phyloP scores from a whole-genome alignment of 345 rosid species.

The Brassica carinata region DNA sequence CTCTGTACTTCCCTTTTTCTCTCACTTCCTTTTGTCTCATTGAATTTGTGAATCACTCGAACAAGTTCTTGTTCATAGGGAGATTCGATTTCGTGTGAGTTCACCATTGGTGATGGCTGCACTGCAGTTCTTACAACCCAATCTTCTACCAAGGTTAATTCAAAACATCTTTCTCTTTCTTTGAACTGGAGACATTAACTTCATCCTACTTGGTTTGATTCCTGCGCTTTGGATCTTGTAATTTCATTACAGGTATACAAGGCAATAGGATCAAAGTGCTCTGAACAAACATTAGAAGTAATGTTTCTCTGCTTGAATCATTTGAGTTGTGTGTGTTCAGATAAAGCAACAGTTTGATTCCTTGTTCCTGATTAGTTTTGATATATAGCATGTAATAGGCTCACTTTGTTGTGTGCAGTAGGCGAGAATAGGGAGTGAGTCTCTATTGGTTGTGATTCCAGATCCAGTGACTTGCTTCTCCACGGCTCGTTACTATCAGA shows the following conservation, averaged over 20 bases:
- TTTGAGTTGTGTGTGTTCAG: neutral
- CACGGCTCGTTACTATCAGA: conserved; percentile 81
- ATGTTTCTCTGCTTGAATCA: conserved; percentile 17
- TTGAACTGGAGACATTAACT: neutral
- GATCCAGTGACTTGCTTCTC: conserved; percentile 96
- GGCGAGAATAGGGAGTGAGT: conserved; percentile 72
- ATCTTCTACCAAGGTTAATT: conserved; percentile 81
- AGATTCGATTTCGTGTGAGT: conserved; percentile 65
- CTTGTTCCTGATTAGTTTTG: conserved; percentile 21
- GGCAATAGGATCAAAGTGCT: conserved; percentile 72
- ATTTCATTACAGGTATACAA: conserved; percentile 63
- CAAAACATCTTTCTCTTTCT: neutral
- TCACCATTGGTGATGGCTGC: conserved; percentile 69
- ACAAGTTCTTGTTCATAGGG: conserved; percentile 34
- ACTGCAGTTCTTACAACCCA: conserved; percentile 80
- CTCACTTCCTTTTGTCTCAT: neutral
- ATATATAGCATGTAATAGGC: conserved; percentile 19
- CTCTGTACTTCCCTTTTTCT: conserved; percentile 54
- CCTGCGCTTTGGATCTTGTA: conserved; percentile 19
- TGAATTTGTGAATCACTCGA: neutral
- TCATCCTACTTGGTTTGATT: conserved; percentile 4
- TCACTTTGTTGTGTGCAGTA: conserved; percentile 23
- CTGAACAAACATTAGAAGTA: conserved; percentile 72
- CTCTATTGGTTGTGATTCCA: conserved; percentile 75
- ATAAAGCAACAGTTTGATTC: neutral